Base-by-base conservation (phyloP, 148 eudicot species). In the Chenopodium suecicum region DNA sequence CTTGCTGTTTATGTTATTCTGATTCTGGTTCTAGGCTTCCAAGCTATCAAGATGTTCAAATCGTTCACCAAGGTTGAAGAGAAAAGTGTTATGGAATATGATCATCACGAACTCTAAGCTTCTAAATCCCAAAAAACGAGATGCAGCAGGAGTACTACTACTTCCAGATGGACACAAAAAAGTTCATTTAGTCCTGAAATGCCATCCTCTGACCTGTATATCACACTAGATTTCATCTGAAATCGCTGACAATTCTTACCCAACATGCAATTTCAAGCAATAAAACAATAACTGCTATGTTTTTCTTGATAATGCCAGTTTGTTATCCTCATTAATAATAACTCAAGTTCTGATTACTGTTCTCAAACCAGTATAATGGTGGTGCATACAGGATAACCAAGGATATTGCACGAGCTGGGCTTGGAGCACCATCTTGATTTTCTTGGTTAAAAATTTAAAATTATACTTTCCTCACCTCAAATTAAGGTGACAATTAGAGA, bases 21-120 rank as follows among this genome's bases (percentile, higher is more conserved):
- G 34, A 83, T 73, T 67, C 48, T 87, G 75, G 75, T 77, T 1
- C 77, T 89, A 44, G 86, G 86, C 65, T 63, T 85, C 19, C 77
- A 85, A 75, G 66, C 83, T 69, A 44, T 63, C 44, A 75, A 82
- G 32, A 76, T 73, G 74, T 20, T 62, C 29, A 84, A 60, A 32
- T 76, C 82, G 11, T 66, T 68, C 60, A 54, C 27, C 50, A 29
- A 78, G 60, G 73, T 73, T 52, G 82, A 44, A 12, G 11, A 66
- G n/a, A 77, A 84, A 66, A 70, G 37, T 5, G 6, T 76, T 48
- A 0, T 76, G 62, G 70, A 76, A 29, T 70, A 75, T 31, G 37
- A 54, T 23, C 58, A 66, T 46, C 70, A 60, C 41, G 70, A 50
- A 31, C 29, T 79, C 29, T 75, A 48, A 73, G 19, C 31, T 60